phyloP scores from a whole-genome alignment of 1,284 basidiomycete genomes.

The Cryptococcus neoformans region DNA sequence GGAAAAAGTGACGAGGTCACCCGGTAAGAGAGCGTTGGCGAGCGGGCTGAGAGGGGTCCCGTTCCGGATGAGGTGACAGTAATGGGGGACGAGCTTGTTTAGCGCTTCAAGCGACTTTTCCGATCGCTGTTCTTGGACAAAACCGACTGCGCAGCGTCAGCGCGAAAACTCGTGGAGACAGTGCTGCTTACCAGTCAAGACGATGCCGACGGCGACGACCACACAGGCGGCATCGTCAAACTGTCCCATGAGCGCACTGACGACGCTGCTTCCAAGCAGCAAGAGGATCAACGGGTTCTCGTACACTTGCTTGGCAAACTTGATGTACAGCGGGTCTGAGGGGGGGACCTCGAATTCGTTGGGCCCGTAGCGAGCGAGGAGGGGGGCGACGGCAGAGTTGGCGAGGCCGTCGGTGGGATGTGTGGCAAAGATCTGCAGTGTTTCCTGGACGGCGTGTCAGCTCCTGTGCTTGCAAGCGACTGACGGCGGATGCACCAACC shows the following conservation, averaged over 20 bases:
- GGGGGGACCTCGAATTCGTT: conserved; percentile 92
- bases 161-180: not conserved
- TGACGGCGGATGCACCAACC: conserved; percentile 17
- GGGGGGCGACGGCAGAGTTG: conserved; percentile 60
- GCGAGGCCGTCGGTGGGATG: conserved; percentile 63
- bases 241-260: conserved; percentile 89
- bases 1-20: conserved; percentile 86
- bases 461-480: conserved; percentile 49
- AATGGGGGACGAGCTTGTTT: conserved; percentile 78
- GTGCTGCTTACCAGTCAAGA: conserved; percentile 69
- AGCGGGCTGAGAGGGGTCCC: conserved; percentile 71
- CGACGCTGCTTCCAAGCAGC: conserved; percentile 77
- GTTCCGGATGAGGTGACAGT: conserved; percentile 87
- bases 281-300: conserved; percentile 90
- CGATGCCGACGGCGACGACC: conserved; percentile 87
- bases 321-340: conserved; percentile 73
- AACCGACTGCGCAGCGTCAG: conserved; percentile 67
- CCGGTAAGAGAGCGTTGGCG: conserved; percentile 92
- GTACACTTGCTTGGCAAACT: conserved; percentile 85
- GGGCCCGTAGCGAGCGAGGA: conserved; percentile 71
- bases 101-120: conserved; percentile 93
- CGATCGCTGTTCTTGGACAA: conserved; percentile 91
- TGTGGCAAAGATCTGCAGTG: conserved; percentile 57
- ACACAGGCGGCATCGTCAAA: conserved; percentile 93
- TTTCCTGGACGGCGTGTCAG: conserved; percentile 54